These are phyloP conservation scores for Mycothermus thermophilus DNA, from an alignment of 495 filamentous ascomycete species.

Conservation along the genomic window DNA sequence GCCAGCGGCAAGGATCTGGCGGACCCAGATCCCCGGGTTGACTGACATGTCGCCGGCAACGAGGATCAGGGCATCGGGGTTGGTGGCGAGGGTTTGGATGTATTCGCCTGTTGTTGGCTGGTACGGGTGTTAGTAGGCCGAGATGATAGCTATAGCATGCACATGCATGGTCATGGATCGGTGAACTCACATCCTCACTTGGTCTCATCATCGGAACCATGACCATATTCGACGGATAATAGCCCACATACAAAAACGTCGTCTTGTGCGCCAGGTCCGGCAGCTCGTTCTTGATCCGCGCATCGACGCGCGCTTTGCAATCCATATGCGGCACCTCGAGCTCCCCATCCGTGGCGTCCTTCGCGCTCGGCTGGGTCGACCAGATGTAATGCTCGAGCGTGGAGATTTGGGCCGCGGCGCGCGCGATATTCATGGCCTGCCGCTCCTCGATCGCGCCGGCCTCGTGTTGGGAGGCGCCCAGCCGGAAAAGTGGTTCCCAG, in stretches of 20 bases:
- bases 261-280: slow-evolving; percentile 19
- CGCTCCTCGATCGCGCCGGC: slow-evolving; percentile 6
- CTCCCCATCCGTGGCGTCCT: slow-evolving; percentile 12
- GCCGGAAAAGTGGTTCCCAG: slow-evolving; percentile 4
- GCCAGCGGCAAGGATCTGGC: slow-evolving; percentile 5
- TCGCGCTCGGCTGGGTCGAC: slow-evolving; percentile 28
- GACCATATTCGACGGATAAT: slow-evolving; percentile 12
- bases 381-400: slow-evolving; percentile 35
- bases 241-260: slow-evolving; percentile 22
- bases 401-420: slow-evolving; percentile 23
- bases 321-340: slow-evolving; percentile 20
- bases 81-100: slow-evolving; percentile 6
- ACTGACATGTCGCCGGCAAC: slow-evolving; percentile 8
- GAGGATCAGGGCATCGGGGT: slow-evolving; percentile 6
- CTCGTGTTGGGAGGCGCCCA: slow-evolving; percentile 1
- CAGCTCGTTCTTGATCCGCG: slow-evolving; percentile 18
- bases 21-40: slow-evolving; percentile 10
- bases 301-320: slow-evolving; percentile 23
- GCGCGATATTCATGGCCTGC: slow-evolving; percentile 28
- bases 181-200: not conserved
- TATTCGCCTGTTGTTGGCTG: slow-evolving; percentile 5
- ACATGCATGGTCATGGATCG: not conserved
- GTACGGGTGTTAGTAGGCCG: too few relatives aligned
- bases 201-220: slow-evolving; percentile 5
- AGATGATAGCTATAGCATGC: not conserved